Conservation (phyloP, 2,329 filamentous ascomycete genomes). For the Pleomassaria siparia region DNA sequence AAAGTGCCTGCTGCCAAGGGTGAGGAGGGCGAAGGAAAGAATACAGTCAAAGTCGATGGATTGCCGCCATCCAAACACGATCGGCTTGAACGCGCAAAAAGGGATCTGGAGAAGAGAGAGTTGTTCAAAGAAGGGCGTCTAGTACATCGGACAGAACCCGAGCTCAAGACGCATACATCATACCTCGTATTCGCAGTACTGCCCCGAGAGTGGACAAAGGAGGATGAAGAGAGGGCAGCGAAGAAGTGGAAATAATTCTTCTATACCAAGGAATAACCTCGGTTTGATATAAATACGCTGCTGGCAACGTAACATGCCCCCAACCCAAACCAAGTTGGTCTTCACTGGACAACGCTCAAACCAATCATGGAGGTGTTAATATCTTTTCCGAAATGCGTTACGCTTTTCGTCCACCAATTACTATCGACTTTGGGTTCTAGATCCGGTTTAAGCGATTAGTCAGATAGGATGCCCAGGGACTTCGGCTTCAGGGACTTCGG, state of each 20-base stretch:
- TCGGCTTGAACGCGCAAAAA: slow-evolving; percentile 28
- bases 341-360: no score
- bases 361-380: no score
- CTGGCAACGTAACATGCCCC: no score
- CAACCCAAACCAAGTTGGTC: no score
- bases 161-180: slow-evolving; percentile 95
- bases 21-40: slow-evolving; percentile 17
- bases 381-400: no score
- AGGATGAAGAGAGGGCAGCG: slow-evolving; percentile 71
- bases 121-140: slow-evolving; percentile 74
- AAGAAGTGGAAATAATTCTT: slow-evolving; percentile 37
- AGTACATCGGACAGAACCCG: slow-evolving; percentile 78
- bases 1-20: slow-evolving; percentile 30
- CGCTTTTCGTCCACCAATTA: no score
- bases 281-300: no score
- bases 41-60: slow-evolving; percentile 23
- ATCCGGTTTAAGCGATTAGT: no score
- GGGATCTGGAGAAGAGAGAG: slow-evolving; percentile 34
- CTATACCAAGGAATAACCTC: no score
- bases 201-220: slow-evolving; percentile 81
- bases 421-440: no score
- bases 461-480: no score
- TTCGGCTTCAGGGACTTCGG: no score
- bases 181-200: slow-evolving; percentile 92
- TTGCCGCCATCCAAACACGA: slow-evolving; percentile 35